Percentiles rank a stretch among this genome's conserved stretches.
These are phyloP conservation scores for Phlegmacium glaucopus DNA, from an alignment of 768 basidiomycete species.

Conservation along the genomic window DNA sequence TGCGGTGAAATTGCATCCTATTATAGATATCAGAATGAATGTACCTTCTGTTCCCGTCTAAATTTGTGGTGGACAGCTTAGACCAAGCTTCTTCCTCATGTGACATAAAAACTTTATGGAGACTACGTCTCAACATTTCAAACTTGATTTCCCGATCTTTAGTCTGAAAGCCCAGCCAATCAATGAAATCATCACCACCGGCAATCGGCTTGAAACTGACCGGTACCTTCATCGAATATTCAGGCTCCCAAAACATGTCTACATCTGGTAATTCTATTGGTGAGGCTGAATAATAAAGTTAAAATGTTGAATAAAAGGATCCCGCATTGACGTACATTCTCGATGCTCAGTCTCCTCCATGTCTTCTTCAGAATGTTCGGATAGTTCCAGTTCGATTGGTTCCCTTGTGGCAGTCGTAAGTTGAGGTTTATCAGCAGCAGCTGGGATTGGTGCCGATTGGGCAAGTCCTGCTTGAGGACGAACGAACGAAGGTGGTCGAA, in stretches of 20 bases:
- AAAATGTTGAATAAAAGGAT: not conserved
- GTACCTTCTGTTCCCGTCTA: constrained; percentile 11
- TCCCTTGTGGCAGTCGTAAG: not conserved
- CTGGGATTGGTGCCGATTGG: constrained; percentile 5
- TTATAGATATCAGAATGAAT: not conserved
- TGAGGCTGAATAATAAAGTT: constrained; percentile 7
- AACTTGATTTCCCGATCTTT: constrained; percentile 34
- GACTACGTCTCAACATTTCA: constrained; percentile 33
- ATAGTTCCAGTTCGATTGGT: not conserved
- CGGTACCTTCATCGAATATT: constrained; percentile 19
- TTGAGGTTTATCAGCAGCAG: not conserved
- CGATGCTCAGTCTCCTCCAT: constrained; percentile 1
- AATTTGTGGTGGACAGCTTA: constrained; percentile 6
- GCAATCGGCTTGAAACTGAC: constrained; percentile 3
- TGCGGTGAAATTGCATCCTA: not conserved
- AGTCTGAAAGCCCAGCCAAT: constrained; percentile 19
- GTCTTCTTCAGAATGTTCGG: constrained; percentile 1
- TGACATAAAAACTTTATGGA: constrained; percentile 34
- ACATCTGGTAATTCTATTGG: constrained; percentile 19
- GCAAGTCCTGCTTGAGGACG: constrained; percentile 8
- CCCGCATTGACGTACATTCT: not conserved
- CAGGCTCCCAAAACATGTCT: constrained; percentile 17
- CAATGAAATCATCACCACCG: not conserved
- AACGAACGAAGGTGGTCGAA: constrained; percentile 38
- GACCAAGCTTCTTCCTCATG: constrained; percentile 14